phyloP scores from a whole-genome alignment of 2,329 filamentous ascomycete species.

The Sporothrix inflata region DNA sequence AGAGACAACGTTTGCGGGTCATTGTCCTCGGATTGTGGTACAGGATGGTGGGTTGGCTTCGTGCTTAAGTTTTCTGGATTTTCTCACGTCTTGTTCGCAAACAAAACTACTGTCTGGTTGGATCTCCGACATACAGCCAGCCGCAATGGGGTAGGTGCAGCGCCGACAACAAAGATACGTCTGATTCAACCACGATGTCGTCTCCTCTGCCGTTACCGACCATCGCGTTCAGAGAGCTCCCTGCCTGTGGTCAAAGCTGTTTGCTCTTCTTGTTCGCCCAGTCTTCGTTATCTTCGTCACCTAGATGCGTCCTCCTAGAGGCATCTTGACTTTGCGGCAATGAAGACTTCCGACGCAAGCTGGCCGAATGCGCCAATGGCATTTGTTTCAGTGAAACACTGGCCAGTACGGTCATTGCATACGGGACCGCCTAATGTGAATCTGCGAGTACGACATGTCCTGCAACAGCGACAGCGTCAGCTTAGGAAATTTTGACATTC shows the following conservation, averaged over 20 bases:
- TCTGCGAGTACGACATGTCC: no score
- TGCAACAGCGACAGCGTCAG: no score
- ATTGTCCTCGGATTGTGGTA: conserved; percentile 23
- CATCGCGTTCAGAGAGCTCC: background rate
- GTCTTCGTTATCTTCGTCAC: no score
- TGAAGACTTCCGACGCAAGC: background rate
- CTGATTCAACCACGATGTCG: background rate
- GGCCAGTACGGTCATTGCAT: background rate
- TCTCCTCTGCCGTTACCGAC: background rate
- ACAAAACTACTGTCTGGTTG: no score
- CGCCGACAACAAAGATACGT: background rate
- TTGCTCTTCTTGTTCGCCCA: background rate
- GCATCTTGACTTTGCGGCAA: background rate
- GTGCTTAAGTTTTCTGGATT: no score
- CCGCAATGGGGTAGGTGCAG: background rate
- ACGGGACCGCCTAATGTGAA: background rate
- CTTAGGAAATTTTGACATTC: no score
- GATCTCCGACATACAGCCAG: no score
- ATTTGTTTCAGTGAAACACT: background rate
- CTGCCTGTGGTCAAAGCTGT: background rate
- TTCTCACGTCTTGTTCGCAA: no score
- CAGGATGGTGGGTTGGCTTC: background rate
- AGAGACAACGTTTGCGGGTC: conserved; percentile 24
- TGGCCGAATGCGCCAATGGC: background rate
- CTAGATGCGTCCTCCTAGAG: background rate